Conservation (phyloP, 2,329 filamentous ascomycete genomes). For the Fusarium armeniacum region DNA sequence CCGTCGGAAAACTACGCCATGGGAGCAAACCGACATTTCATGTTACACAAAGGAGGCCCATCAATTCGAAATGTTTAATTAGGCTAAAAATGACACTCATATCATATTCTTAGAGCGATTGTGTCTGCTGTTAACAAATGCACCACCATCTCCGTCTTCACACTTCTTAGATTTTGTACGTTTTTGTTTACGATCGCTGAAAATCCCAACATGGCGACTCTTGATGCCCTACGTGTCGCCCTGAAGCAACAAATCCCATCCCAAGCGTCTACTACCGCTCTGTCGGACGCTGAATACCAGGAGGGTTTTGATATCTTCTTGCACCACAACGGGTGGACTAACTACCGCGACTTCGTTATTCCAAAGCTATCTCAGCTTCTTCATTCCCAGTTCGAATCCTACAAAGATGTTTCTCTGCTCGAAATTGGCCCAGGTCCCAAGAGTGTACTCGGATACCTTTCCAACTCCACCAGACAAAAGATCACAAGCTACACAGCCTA, state of each 20-base stretch:
- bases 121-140: neutral
- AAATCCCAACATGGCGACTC: conserved; percentile 49
- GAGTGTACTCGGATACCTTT: conserved; percentile 66
- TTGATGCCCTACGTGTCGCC: conserved; percentile 59
- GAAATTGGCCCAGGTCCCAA: conserved; percentile 72
- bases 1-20: neutral
- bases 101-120: too few relatives aligned
- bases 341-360: conserved; percentile 66
- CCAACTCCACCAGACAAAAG: conserved; percentile 57
- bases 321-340: conserved; percentile 53
- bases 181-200: neutral
- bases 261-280: conserved; percentile 46
- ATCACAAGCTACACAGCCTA: conserved; percentile 67
- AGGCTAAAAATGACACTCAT: neutral
- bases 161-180: neutral
- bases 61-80: neutral
- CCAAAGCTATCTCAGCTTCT: conserved; percentile 63
- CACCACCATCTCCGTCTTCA: too few relatives aligned
- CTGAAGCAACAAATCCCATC: conserved; percentile 54
- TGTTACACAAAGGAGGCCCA: neutral
- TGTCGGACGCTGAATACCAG: conserved; percentile 65
- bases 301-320: conserved; percentile 60
- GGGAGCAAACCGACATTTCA: neutral
- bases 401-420: conserved; percentile 63
- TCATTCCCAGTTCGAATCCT: conserved; percentile 57